These are phyloP conservation scores for Tricholoma matsutake DNA, from an alignment of 768 basidiomycete species.

Conservation along the genomic window DNA sequence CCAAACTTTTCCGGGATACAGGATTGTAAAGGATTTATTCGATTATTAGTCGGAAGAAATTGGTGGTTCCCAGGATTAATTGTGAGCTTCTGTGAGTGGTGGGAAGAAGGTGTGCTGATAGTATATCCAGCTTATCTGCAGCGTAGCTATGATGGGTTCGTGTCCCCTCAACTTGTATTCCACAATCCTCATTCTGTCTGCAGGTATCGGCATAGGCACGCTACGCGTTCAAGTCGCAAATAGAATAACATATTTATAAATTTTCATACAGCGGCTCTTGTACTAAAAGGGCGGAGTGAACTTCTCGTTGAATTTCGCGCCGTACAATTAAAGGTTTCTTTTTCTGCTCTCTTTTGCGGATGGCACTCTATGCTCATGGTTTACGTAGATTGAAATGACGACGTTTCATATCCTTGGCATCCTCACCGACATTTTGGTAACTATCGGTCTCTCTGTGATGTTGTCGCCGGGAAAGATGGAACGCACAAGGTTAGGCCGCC, in stretches of 20 bases:
- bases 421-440: constrained; percentile 6
- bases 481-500: background rate
- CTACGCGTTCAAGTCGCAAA: background rate
- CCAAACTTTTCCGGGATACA: background rate
- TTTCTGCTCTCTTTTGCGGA: background rate
- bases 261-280: background rate
- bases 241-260: background rate
- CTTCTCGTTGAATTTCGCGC: background rate
- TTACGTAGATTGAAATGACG: constrained; percentile 1
- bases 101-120: background rate
- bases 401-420: constrained; percentile 2
- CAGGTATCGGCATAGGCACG: background rate
- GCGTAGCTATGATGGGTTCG: background rate
- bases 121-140: background rate
- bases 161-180: background rate
- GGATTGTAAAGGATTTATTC: background rate
- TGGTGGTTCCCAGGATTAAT: background rate
- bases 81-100: background rate
- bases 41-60: background rate
- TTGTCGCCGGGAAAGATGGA: background rate
- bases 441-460: background rate
- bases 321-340: background rate
- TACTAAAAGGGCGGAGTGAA: background rate
- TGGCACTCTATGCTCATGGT: too few relatives aligned
- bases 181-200: background rate